Evolutionary conservation across 2,329 filamentous ascomycete species (phyloP), one percentile per base, ranked within the genome.

Genomic region (Epichloe uncinata): DNA sequence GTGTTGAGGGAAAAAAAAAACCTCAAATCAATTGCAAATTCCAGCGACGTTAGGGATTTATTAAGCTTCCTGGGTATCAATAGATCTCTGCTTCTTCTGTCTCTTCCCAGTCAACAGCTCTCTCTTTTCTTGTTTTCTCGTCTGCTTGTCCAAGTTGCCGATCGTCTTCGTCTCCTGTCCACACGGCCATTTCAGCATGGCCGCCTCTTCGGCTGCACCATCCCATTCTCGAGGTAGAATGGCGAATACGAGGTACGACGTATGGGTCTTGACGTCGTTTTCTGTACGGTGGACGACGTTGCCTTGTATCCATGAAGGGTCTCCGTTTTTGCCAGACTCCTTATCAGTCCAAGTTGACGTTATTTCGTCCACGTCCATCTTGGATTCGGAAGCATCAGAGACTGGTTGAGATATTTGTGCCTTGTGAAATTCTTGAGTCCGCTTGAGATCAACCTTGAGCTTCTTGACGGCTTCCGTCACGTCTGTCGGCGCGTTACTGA

Each of bases 171-270:
- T 70, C 59, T 78, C 74, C 38, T 71, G 68, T 26, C 73, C 74
- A 48, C 79, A 77, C 0, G 81, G 80, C 78, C 82, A 88, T 54
- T 75, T 78, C 48, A 75, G 72, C 55, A 76, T 69, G 47, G 82
- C 81, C 33, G 75, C 74, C 34, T 75, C 76, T 67, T 98, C 93
- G 56, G 95, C 87, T 53, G 85, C 85, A 36, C 80, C 83, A 0
- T 73, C 82, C 93, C 93, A 98, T 54, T 86, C 82, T 42, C 81
- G 75, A n/a, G 93, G 91, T 53, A 98, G 68, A 3, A 93, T 72
- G 0, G 93, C 93, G 69, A 98, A 98, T 4, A 94, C 85, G 4
- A 98, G 76, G 64, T 98, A 98, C n/a, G 86, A 93, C 0, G 93
- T 98, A 67, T 98, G 93, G 7, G 87, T 93, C 74, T 95, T 96